Evolutionary conservation across 441 rosid genomes (phyloP).

Genomic region (Biscutella laevigata): DNA sequence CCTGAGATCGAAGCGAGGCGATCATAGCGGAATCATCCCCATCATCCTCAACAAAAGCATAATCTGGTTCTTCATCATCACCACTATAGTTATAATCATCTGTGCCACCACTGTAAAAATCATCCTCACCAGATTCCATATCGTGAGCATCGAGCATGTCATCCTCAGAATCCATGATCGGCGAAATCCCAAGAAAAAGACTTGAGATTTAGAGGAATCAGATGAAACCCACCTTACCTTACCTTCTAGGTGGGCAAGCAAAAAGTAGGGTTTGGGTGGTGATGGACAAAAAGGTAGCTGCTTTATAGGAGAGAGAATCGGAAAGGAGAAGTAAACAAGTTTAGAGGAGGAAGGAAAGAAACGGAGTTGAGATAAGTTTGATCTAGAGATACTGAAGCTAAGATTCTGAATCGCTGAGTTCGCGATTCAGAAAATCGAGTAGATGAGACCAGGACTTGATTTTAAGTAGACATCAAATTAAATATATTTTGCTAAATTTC

Average conservation of each 20-base stretch:
- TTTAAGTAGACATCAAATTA: too few species aligned
- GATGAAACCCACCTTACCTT: constrained; percentile 4
- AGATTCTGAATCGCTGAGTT: constrained; percentile 5
- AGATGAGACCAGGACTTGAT: constrained; percentile 4
- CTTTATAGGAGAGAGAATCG: constrained; percentile 14
- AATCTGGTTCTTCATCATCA: constrained; percentile 28
- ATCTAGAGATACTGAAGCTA: not conserved
- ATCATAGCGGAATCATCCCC: constrained; percentile 30
- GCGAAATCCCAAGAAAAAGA: not conserved
- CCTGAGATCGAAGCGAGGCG: constrained; percentile 44
- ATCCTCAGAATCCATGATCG: constrained; percentile 58
- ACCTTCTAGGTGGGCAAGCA: not conserved
- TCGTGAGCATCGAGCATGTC: constrained; percentile 54
- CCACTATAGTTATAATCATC: constrained; percentile 40
- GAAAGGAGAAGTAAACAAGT: constrained; percentile 1
- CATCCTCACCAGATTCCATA: constrained; percentile 56
- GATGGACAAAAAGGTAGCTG: not conserved
- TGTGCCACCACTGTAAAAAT: constrained; percentile 67
- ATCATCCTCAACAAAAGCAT: constrained; percentile 31
- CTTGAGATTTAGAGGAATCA: constrained; percentile 2
- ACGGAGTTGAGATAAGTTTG: not conserved
- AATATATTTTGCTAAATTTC: too few species aligned
- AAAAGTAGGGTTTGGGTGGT: constrained; percentile 25
- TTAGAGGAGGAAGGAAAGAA: not conserved
- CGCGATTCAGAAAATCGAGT: constrained; percentile 9